These are phyloP conservation scores for Murraya koenigii DNA, from an alignment of 345 rosid genomes.

Conservation along the genomic window DNA sequence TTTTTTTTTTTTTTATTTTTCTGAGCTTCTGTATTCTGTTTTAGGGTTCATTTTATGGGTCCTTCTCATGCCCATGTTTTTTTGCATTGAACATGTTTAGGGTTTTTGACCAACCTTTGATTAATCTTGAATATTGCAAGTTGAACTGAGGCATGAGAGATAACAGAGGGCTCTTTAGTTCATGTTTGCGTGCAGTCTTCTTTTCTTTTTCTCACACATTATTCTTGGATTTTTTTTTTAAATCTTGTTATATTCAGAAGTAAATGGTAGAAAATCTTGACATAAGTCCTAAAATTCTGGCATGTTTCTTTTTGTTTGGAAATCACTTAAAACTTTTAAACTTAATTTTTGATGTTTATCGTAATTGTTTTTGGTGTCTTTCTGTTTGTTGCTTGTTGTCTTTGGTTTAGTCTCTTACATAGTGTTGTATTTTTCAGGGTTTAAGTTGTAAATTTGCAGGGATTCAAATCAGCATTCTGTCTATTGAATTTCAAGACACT, in stretches of 20 bases:
- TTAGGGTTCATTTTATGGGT: background rate
- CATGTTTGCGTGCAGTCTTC: background rate
- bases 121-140: too few relatives aligned
- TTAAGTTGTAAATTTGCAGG: constrained; percentile 17
- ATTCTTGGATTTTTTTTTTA: background rate
- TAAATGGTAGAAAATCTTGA: background rate
- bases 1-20: background rate
- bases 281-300: background rate
- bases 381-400: background rate
- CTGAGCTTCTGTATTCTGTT: background rate
- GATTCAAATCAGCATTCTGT: constrained; percentile 24
- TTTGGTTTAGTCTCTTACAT: constrained; percentile 23
- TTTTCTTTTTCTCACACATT: background rate
- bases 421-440: constrained; percentile 40
- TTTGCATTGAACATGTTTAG: background rate
- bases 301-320: background rate
- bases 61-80: background rate
- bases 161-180: background rate
- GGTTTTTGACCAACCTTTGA: too few relatives aligned
- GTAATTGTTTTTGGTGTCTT: background rate
- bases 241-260: background rate
- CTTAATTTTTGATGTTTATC: background rate
- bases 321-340: background rate
- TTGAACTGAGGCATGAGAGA: background rate
- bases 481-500: constrained; percentile 37